These are phyloP conservation scores for Hypomyces perniciosus DNA, from an alignment of 2,329 filamentous ascomycete genomes.

Conservation along the genomic window DNA sequence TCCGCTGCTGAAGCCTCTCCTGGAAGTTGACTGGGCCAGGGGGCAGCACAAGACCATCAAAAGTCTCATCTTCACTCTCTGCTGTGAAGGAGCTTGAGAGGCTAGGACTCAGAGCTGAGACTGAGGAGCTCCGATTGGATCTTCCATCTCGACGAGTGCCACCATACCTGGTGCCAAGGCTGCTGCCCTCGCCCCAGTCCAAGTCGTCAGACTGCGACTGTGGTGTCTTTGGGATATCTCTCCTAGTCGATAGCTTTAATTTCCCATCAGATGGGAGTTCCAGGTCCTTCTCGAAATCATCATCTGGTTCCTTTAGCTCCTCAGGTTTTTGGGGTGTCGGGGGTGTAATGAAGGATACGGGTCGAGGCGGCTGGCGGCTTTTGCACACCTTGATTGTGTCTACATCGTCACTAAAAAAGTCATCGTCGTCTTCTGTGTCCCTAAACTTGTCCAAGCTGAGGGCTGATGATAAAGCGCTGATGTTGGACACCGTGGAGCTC, in stretches of 20 bases:
- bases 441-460: constrained; percentile 59
- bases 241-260: constrained; percentile 56
- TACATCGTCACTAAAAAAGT: constrained; percentile 57
- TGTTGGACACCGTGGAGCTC: constrained; percentile 26
- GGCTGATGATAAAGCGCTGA: constrained; percentile 36
- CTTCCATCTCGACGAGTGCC: constrained; percentile 76
- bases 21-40: constrained; percentile 77
- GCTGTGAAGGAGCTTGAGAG: constrained; percentile 83
- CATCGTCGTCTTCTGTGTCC: constrained; percentile 56
- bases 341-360: constrained; percentile 48
- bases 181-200: constrained; percentile 93
- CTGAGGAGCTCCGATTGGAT: constrained; percentile 77
- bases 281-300: constrained; percentile 68
- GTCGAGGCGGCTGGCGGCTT: constrained; percentile 44
- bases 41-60: constrained; percentile 84
- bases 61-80: constrained; percentile 89
- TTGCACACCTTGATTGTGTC: constrained; percentile 65
- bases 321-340: constrained; percentile 47
- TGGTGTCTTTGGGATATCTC: constrained; percentile 58
- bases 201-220: constrained; percentile 65
- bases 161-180: constrained; percentile 82
- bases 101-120: constrained; percentile 86
- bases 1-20: constrained; percentile 67
- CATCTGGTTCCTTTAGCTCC: constrained; percentile 36
- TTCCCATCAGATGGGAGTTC: constrained; percentile 64